Base-by-base conservation (phyloP, 2,329 filamentous ascomycete species). In the Seiridium unicorne region DNA sequence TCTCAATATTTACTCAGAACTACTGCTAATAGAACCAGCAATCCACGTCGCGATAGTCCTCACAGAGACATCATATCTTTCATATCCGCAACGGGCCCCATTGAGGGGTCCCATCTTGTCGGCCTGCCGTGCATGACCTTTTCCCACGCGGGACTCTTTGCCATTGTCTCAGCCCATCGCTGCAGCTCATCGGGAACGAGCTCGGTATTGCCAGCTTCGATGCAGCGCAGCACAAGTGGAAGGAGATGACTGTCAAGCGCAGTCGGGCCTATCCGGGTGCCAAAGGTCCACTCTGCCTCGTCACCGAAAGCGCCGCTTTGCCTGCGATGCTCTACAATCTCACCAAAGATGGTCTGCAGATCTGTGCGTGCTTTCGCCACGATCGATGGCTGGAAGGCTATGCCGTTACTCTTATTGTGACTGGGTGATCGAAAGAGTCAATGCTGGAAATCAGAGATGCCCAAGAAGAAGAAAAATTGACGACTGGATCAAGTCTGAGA, bases 201-300 rank as follows among this genome's bases (percentile, higher is more conserved):
- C 7, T 65, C 60, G 8, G 46, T 56, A 38, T 64, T 59, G 11
- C 60, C 62, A 31, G 55, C 62, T 7, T 65, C 63, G 10, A 64
- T 49, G 57, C 63, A 59, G 31, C 57, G 57, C 44, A 62, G 57
- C 51, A 60, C 57, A 10, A 62, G 57, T 44, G 60, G 60, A 34
- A 62, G 60, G 5, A 62, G 51, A 10, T 62, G 60, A 38, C 51
- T 57, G 51, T 62, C 60, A n/a, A 62, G 57, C 35, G 46, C 57
- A 3, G 60, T 62, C 8, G 60, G 57, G 26, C 60, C 60, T n/a
- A 57, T 57, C 54, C 38, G 6, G 11, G 6, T 18, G 8, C 60
- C 60, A 38, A 60, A 62, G 2, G 57, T 62, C 60, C 60, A 62
- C 13, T 38, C 38, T 26, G 38, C 51, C 18, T 55, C 11, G 6